These are phyloP conservation scores for Colletotrichum spaethianum DNA, from an alignment of 2,329 filamentous ascomycete genomes.

Conservation along the genomic window DNA sequence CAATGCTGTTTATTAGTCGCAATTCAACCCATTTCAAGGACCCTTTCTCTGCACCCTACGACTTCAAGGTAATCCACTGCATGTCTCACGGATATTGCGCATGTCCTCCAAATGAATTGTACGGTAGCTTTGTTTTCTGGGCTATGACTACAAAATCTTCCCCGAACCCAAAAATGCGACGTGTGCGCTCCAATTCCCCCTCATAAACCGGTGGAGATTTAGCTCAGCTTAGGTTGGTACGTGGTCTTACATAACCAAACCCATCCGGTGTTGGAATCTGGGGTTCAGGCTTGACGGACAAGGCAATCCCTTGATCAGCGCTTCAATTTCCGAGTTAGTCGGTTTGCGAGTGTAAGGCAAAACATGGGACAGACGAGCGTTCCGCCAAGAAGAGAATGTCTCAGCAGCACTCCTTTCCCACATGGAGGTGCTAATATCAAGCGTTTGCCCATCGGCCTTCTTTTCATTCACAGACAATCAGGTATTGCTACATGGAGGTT, in stretches of 20 bases:
- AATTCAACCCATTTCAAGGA: constrained; percentile 18
- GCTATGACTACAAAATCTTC: not conserved
- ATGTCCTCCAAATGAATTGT: not conserved
- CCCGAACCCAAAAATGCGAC: not conserved
- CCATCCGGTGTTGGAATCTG: constrained; percentile 29
- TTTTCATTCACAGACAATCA: not conserved
- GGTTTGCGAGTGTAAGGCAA: not conserved
- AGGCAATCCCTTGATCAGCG: constrained; percentile 29
- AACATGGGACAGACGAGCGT: constrained; percentile 24
- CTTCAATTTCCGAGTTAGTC: not conserved
- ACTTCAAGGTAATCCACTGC: not conserved
- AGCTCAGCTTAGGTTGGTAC: constrained; percentile 9
- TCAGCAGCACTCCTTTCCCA: not conserved
- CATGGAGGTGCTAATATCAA: not conserved
- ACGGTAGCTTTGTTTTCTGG: not conserved
- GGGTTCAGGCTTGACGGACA: constrained; percentile 34
- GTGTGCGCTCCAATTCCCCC: not conserved
- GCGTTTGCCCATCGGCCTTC: not conserved
- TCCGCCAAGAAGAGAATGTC: constrained; percentile 1
- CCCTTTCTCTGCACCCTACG: not conserved
- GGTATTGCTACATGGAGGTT: fast-evolving
- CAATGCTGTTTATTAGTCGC: constrained; percentile 37
- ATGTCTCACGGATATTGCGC: not conserved
- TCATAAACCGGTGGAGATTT: constrained; percentile 36
- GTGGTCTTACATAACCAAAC: constrained; percentile 29